phyloP scores from a whole-genome alignment of 441 rosid genomes.

The Gossypium lobatum region DNA sequence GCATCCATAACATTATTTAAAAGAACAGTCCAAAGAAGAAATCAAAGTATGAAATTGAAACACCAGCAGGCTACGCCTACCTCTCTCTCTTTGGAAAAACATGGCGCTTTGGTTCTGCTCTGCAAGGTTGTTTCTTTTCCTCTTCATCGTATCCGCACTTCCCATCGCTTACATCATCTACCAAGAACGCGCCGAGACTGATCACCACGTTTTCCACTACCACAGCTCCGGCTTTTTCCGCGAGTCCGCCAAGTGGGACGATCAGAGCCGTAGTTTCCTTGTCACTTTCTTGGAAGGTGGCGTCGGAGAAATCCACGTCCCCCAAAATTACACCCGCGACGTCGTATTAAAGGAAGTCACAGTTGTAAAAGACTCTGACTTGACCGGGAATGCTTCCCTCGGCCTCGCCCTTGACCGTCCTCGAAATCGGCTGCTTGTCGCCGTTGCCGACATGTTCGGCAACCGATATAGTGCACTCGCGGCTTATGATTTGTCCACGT shows the following conservation, averaged over 20 bases:
- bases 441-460: slow-evolving; percentile 49
- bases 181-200: slow-evolving; percentile 45
- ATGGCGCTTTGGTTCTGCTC: slow-evolving; percentile 39
- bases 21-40: neutral
- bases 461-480: slow-evolving; percentile 53
- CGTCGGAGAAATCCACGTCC: slow-evolving; percentile 54
- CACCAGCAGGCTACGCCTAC: no score
- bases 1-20: neutral
- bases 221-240: slow-evolving; percentile 65
- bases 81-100: no score
- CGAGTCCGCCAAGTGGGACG: slow-evolving; percentile 93
- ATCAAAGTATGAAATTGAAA: neutral
- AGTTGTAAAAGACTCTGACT: slow-evolving; percentile 56
- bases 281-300: slow-evolving; percentile 78
- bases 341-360: slow-evolving; percentile 44
- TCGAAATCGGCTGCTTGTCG: slow-evolving; percentile 70
- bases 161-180: slow-evolving; percentile 61
- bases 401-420: slow-evolving; percentile 61
- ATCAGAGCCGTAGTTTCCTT: slow-evolving; percentile 54
- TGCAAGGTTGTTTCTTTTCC: slow-evolving; percentile 25
- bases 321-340: slow-evolving; percentile 22
- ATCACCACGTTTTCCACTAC: slow-evolving; percentile 66
- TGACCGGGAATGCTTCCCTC: slow-evolving; percentile 60
- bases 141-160: slow-evolving; percentile 58
- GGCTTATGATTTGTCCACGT: slow-evolving; percentile 75